Evolutionary conservation across 352 stramenopile genomes (phyloP), one percentile per base, ranked within the genome.

Genomic region (Pythium volutum): DNA sequence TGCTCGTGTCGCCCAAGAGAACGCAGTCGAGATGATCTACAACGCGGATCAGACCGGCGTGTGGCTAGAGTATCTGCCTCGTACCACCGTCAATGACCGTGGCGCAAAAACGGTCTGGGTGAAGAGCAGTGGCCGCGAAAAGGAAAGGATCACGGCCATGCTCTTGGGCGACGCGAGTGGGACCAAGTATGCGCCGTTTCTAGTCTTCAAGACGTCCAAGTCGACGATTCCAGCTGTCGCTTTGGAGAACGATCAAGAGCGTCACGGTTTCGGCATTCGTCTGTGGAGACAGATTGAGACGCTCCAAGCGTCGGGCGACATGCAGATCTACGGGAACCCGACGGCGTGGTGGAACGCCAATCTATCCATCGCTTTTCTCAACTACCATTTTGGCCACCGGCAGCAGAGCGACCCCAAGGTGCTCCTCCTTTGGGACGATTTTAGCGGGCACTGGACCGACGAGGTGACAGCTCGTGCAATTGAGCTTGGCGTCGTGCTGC

Each of bases 31-130:
- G 1, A 48, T 41, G 26, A 11, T 68, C 26, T 70, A 55, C 47
- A 73, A 70, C 42, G 62, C 63, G 14, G 55, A 70, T 16, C 66
- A 63, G 42, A 64, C 52, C 27, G 60, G 47, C 5, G 42, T 76
- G 0, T 66, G 39, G 29, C 58, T 69, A 14, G 62, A 74, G 34
- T 72, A 70, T 41, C 14, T 74, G 12, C 70, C 70, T 7, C 14
- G 23, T 2, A 52, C 45, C 18, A 69, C 61, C 3, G 46, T 74
- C 18, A 48, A 50, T 16, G n/a, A 39, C 0, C 45, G 46, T 7
- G 58, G 70, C 20, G 52, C 15, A 6, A 66, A 60, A 26, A 73
- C 53, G 0, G 61, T 68, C 16, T 76, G 65, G 60, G 61, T 73
- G 16, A 52, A 54, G 8, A 58, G 69, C 27, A 51, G 15, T 6